Evolutionary conservation across 352 stramenopile genomes (phyloP), one percentile per base, ranked within the genome.

Genomic region (Phytophthora litchii): DNA sequence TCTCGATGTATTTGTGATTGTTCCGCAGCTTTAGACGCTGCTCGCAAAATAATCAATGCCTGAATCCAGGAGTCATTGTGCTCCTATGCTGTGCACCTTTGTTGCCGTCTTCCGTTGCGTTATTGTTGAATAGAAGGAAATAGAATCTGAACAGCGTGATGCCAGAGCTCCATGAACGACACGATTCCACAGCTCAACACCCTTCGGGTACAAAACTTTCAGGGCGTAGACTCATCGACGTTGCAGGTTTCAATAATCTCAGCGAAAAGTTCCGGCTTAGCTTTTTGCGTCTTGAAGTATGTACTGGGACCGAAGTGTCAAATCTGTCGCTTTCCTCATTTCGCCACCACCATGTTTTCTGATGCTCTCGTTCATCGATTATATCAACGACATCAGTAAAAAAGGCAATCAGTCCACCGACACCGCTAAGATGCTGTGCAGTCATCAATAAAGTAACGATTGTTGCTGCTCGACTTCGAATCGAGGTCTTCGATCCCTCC

Each of bases 21-120:
- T 16, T 70, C 65, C 5, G 73, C 60, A 8, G 70, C 76, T 62
- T 88, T 89, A 0, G 78, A 73, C 13, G 84, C 79, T 2, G 89
- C 56, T 17, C 81, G 76, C 7, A 91, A 72, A 3, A 93, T 58
- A 9, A 93, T 50, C 1, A 93, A 93, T 64, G 0, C 74, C 81
- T 9, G 80, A 56, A 32, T 93, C 84, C 23, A 91, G 55, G 1
- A 91, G 45, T 2, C 84, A 81, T 35, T 91, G 81, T 0, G 80
- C 78, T 51, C 81, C 63, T 6, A 90, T 83, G 45, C 86, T 86
- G 50, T 88, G 89, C 56, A 0, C 11, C 46, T 16, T 34, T 1
- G 0, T 60, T 50, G 11, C 29, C 25, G 0, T 72, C 35, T 19
- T 62, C 31, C 17, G 76, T 60, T 23, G 23, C 20, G 19, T 71